These are phyloP conservation scores for Linnemannia exigua DNA, from an alignment of 192 early-diverging fungal species.

Conservation along the genomic window DNA sequence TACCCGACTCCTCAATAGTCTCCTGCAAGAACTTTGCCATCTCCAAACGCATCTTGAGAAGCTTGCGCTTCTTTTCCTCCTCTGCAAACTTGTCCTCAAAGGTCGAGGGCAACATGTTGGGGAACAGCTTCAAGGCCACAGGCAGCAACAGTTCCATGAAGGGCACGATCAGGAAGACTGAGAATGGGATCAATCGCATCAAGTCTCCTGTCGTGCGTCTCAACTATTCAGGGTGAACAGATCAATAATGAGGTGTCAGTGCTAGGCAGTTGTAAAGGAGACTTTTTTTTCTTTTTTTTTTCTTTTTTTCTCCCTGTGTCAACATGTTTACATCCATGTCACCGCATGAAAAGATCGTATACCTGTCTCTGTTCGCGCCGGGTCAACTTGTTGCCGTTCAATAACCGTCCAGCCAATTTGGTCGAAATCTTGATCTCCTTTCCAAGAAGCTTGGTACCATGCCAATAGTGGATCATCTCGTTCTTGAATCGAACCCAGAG, in stretches of 20 bases:
- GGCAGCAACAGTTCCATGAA: constrained; percentile 97
- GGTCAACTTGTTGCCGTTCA: constrained; percentile 82
- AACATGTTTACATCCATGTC: background rate
- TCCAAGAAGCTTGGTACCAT: constrained; percentile 91
- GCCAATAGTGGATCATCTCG: constrained; percentile 93
- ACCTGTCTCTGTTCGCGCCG: constrained; percentile 91
- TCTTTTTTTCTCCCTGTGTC: background rate
- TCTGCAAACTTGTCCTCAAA: constrained; percentile 91
- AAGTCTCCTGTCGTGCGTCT: constrained; percentile 90
- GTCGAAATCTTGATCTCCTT: constrained; percentile 90
- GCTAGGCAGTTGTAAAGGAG: background rate
- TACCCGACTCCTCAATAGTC: constrained; percentile 89
- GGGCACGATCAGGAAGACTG: constrained; percentile 92
- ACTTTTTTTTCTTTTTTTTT: background rate
- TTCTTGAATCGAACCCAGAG: constrained; percentile 86
- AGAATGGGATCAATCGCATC: constrained; percentile 90
- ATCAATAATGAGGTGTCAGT: background rate
- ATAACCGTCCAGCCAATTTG: constrained; percentile 78
- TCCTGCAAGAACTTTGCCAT: constrained; percentile 97
- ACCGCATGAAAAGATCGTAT: background rate
- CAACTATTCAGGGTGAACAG: constrained; percentile 66
- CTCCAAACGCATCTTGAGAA: constrained; percentile 92
- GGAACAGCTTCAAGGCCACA: constrained; percentile 91
- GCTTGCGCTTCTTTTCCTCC: constrained; percentile 96
- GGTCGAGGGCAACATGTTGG: constrained; percentile 94